phyloP scores from a whole-genome alignment of 257 asterid genomes.

The Solanum rostratum region DNA sequence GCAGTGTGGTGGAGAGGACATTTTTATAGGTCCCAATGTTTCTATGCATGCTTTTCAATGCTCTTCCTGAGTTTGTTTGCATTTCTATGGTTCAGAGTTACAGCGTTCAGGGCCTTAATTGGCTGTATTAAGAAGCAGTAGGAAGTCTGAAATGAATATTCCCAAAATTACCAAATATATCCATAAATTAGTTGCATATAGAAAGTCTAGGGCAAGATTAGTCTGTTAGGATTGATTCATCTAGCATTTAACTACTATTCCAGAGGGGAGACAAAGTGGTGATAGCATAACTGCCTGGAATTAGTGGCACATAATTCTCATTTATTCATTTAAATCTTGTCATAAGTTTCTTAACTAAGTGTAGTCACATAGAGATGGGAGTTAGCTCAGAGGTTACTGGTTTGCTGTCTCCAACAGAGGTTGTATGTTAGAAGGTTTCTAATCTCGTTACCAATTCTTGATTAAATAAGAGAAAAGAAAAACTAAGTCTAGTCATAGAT shows the following conservation, averaged over 20 bases:
- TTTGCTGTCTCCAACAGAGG: not conserved
- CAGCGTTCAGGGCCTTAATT: not conserved
- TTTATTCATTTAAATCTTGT: not conserved
- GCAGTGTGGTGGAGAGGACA: not conserved
- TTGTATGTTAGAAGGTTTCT: not conserved
- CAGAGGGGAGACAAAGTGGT: not conserved
- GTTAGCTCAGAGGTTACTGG: not conserved
- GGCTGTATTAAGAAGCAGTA: not conserved
- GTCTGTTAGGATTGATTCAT: not conserved
- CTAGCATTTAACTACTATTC: not conserved
- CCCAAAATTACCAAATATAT: not conserved
- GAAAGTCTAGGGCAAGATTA: not conserved
- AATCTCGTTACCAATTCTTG: not conserved
- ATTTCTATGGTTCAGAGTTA: not conserved
- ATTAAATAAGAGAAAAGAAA: not conserved
- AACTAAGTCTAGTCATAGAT: not conserved
- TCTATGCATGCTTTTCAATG: not conserved
- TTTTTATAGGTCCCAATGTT: not conserved
- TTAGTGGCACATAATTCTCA: not conserved
- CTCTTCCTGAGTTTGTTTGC: not conserved
- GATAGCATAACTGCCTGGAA: not conserved
- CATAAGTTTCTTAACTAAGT: not conserved
- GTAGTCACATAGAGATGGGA: not conserved
- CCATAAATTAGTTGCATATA: not conserved
- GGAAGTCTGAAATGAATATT: not conserved